These are phyloP conservation scores for Sporothrix humicola DNA, from an alignment of 2,329 filamentous ascomycete species.

Conservation along the genomic window DNA sequence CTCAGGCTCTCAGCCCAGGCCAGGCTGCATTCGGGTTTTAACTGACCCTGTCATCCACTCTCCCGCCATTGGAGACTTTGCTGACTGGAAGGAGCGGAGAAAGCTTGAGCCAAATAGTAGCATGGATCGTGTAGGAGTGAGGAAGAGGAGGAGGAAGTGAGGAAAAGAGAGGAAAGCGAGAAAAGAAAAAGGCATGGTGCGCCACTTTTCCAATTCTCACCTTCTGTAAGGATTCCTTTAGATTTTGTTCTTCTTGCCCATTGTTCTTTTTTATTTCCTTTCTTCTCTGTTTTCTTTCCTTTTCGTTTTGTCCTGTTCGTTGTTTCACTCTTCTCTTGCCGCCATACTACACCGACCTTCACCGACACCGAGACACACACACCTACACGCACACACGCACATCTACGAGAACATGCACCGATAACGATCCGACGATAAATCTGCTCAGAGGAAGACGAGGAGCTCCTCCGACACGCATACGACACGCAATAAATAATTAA, in stretches of 20 bases:
- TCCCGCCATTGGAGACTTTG: neutral
- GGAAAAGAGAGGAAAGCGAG: neutral
- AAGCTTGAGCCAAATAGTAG: neutral
- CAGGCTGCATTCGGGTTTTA: slow-evolving; percentile 12
- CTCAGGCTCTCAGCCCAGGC: neutral
- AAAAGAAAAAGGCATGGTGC: slow-evolving; percentile 5
- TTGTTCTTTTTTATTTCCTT: neutral
- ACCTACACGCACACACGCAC: neutral
- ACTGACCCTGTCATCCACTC: neutral
- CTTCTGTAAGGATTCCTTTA: neutral
- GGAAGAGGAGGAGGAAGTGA: neutral
- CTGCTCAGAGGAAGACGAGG: slow-evolving; percentile 8
- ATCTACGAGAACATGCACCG: slow-evolving; percentile 9
- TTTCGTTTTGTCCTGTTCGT: neutral
- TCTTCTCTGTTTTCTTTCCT: neutral
- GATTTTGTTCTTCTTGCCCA: neutral
- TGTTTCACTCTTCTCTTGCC: too few species aligned
- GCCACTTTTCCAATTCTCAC: slow-evolving; percentile 18
- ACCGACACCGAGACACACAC: neutral
- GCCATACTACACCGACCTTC: neutral
- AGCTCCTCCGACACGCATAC: too few species aligned
- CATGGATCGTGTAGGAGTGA: neutral
- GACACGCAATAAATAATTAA: neutral
- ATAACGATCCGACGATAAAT: neutral
- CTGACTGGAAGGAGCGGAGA: neutral